Conservation (phyloP, 2,329 filamentous ascomycete species). For the Parasarocladium wereldwijsianum region DNA sequence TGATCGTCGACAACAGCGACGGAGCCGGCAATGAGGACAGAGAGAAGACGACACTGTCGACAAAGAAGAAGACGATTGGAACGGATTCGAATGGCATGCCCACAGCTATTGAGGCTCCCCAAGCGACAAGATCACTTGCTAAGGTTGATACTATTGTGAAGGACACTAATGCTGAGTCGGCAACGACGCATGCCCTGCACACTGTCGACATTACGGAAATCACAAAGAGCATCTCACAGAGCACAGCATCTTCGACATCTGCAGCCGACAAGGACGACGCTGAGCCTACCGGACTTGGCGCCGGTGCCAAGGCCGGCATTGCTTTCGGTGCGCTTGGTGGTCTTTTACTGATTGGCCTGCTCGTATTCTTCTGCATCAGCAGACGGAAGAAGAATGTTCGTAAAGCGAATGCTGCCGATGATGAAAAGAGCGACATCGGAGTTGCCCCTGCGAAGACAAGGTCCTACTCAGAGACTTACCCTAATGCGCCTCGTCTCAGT, state of each 20-base stretch:
- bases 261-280: neutral
- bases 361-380: constrained; percentile 58
- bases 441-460: constrained; percentile 8
- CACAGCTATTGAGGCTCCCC: constrained; percentile 5
- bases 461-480: constrained; percentile 17
- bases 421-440: constrained; percentile 46
- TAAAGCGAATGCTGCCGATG: constrained; percentile 30
- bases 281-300: constrained; percentile 10
- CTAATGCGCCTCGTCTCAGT: constrained; percentile 64
- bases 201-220: constrained; percentile 9
- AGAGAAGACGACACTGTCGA: too few relatives aligned
- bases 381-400: constrained; percentile 52
- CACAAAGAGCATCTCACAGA: constrained; percentile 4
- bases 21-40: neutral
- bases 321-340: constrained; percentile 66
- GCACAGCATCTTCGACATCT: neutral
- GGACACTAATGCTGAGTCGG: constrained; percentile 1
- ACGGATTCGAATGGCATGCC: constrained; percentile 2
- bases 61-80: constrained; percentile 7
- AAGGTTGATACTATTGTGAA: constrained; percentile 1
- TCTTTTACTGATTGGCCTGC: constrained; percentile 49
- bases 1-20: constrained; percentile 1
- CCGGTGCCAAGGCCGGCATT: constrained; percentile 59
- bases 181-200: neutral
- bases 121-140: constrained; percentile 2